A percentile compares a stretch with the other conserved stretches of the same genome.
These are phyloP conservation scores for Pythium guiyangense DNA, from an alignment of 352 stramenopile genomes.

Conservation along the genomic window DNA sequence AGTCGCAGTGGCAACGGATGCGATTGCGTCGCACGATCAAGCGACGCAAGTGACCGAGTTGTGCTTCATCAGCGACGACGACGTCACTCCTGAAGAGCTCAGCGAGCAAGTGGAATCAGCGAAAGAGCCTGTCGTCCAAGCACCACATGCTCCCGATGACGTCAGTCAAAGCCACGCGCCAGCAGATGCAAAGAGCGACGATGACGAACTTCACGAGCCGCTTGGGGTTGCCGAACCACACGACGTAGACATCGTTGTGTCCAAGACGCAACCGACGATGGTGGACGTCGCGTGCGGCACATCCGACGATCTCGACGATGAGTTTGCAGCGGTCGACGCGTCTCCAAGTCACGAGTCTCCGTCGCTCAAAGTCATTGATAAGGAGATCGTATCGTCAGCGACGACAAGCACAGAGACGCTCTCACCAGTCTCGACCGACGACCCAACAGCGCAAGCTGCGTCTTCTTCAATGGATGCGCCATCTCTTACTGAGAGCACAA, in stretches of 20 bases:
- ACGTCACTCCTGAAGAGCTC: too few species aligned
- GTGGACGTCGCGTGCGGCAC: slow-evolving; percentile 3
- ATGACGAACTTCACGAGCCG: not conserved
- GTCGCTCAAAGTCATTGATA: too few species aligned
- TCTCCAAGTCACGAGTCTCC: too few species aligned
- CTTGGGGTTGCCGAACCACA: not conserved
- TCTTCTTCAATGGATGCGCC: too few species aligned
- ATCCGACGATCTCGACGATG: not conserved
- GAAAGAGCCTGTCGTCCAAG: too few species aligned
- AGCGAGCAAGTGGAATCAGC: too few species aligned
- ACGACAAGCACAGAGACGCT: too few species aligned
- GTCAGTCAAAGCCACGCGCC: not conserved
- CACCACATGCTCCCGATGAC: not conserved
- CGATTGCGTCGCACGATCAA: not conserved
- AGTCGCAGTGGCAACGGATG: not conserved
- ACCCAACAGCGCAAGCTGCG: too few species aligned
- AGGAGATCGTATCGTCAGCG: too few species aligned
- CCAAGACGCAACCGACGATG: not conserved
- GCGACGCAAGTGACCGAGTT: slow-evolving; percentile 1
- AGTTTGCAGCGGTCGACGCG: too few species aligned
- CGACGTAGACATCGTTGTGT: not conserved
- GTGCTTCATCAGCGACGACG: not conserved
- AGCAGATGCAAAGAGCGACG: not conserved
- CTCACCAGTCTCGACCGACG: too few species aligned
- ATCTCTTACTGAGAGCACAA: not conserved